Evolutionary conservation across 2,329 filamentous ascomycete genomes (phyloP), one percentile per base, ranked within the genome.

Genomic region (Pyricularia grisea): DNA sequence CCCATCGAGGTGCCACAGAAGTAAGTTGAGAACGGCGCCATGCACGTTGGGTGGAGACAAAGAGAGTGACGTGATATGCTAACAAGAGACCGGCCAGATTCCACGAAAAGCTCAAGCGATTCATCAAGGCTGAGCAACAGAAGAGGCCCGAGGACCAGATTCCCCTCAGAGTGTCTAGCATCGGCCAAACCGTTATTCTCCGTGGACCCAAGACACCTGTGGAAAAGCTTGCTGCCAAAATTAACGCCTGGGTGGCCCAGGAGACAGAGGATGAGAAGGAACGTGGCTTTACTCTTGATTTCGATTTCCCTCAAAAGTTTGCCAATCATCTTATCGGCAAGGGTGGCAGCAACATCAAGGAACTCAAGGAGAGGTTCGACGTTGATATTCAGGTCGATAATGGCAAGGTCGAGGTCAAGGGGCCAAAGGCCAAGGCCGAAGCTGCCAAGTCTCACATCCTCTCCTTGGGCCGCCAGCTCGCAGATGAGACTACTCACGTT

Each of bases 261-360:
- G 93, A 97, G 79, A 92, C 94, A 81, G 87, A 92, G 77, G 94
- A 98, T 71, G 94, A 98, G 79, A 92, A 95, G 77, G 94, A 98
- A 80, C 92, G 94, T 70, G 93, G 92, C 64, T 96, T 94, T 80
- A 93, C 88, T 2, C 82, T 92, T 70, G 88, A 87, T 30, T 98
- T 98, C 73, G 93, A 97, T 72, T 99, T 97, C 82, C 94, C 94
- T 9, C 92, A 97, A 77, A 96, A 97, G 80, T 96, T 89, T 76
- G 93, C 94, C 72, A 97, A 97, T 78, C 91, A 97, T 77, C 86
- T 91, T 2, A 89, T 90, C 74, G 89, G 88, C 68, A 90, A 90
- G 78, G 85, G 87, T 67, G 88, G 88, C 23, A 88, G 87, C 78
- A 85, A 89, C 75, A 89, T 90, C 74, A 84, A 84, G 68, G 88